These are phyloP conservation scores for Schizothecium vesticola DNA, from an alignment of 495 filamentous ascomycete species.

Conservation along the genomic window DNA sequence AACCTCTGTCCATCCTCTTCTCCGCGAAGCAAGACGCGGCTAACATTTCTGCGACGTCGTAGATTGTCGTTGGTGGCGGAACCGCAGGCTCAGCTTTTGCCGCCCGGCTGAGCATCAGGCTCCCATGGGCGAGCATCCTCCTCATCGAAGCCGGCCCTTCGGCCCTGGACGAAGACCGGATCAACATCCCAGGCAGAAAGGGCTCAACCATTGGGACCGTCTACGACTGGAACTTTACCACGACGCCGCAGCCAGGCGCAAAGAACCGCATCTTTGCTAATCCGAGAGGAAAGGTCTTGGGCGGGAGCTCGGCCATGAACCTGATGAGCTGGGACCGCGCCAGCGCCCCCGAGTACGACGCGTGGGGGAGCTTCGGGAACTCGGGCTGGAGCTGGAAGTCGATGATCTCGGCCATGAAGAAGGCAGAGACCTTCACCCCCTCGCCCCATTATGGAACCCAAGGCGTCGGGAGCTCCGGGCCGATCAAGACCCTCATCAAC, in stretches of 20 bases:
- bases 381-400: slow-evolving; percentile 49
- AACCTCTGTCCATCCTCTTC: no score
- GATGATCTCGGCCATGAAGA: slow-evolving; percentile 26
- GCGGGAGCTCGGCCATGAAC: slow-evolving; percentile 33
- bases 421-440: slow-evolving; percentile 25
- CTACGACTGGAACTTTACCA: slow-evolving; percentile 49
- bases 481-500: slow-evolving; percentile 32
- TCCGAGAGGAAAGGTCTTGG: slow-evolving; percentile 43
- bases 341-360: slow-evolving; percentile 47
- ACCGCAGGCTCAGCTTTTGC: slow-evolving; percentile 54
- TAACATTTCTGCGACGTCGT: neutral
- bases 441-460: neutral
- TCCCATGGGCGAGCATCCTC: slow-evolving; percentile 43
- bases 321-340: slow-evolving; percentile 49
- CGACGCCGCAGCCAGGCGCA: slow-evolving; percentile 38
- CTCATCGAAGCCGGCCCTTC: slow-evolving; percentile 52
- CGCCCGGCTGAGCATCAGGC: slow-evolving; percentile 50
- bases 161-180: slow-evolving; percentile 37
- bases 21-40: neutral
- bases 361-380: slow-evolving; percentile 49
- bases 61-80: slow-evolving; percentile 60
- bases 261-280: slow-evolving; percentile 28
- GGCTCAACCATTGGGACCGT: slow-evolving; percentile 36
- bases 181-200: slow-evolving; percentile 38
- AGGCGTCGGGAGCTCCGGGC: slow-evolving; percentile 22